phyloP scores from a whole-genome alignment of 2,329 filamentous ascomycete genomes.

The Pseudocercospora vitis region DNA sequence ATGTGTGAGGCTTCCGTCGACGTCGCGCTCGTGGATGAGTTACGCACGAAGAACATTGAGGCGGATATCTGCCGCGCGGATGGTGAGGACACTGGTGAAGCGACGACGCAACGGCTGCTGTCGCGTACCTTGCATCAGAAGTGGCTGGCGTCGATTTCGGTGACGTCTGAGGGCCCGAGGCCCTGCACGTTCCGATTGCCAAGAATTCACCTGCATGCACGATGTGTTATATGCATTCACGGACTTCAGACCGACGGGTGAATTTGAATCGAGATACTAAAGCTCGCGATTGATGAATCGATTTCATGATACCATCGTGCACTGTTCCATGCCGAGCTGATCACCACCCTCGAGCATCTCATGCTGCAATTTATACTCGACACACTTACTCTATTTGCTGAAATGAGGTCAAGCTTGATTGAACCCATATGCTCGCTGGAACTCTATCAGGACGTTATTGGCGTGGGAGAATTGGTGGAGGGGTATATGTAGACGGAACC shows the following conservation, averaged over 20 bases:
- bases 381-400: not conserved
- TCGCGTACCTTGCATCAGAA: slow-evolving; percentile 5
- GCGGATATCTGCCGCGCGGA: not conserved
- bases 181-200: not conserved
- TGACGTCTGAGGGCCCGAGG: not conserved
- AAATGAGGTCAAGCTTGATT: not conserved
- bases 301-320: no score
- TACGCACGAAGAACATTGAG: not conserved
- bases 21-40: not conserved
- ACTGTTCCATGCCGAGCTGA: not conserved
- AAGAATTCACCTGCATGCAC: slow-evolving; percentile 2
- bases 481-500: slow-evolving; percentile 13
- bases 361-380: slow-evolving; percentile 3
- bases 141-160: not conserved
- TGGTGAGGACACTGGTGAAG: no score
- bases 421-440: slow-evolving; percentile 6
- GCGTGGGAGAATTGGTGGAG: no score
- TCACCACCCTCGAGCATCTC: not conserved
- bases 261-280: no score
- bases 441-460: no score
- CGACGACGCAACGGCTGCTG: not conserved
- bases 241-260: no score
- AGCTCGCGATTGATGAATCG: no score
- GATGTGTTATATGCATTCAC: no score
- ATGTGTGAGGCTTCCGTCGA: not conserved